phyloP scores from a whole-genome alignment of 805 yeast species.

The Saturnispora bothae region DNA sequence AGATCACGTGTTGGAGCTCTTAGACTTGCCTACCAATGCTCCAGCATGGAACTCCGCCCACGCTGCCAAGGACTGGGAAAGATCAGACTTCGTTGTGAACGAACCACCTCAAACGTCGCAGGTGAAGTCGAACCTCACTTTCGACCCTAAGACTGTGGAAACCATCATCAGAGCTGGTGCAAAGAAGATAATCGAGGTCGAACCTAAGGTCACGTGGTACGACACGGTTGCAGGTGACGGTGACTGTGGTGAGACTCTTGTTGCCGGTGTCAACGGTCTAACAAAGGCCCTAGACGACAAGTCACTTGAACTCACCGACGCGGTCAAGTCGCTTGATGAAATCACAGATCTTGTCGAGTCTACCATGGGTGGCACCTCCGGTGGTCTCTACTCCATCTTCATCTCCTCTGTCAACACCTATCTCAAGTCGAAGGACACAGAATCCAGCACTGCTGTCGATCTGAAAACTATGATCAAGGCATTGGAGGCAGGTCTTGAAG shows the following conservation, averaged over 20 bases:
- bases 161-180: constrained; percentile 39
- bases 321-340: constrained; percentile 50
- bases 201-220: constrained; percentile 73
- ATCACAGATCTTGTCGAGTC: constrained; percentile 74
- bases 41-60: constrained; percentile 66
- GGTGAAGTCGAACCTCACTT: constrained; percentile 18
- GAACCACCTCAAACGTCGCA: constrained; percentile 18
- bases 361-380: constrained; percentile 97
- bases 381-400: constrained; percentile 82
- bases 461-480: constrained; percentile 34
- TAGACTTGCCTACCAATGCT: constrained; percentile 68
- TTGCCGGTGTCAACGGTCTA: constrained; percentile 70
- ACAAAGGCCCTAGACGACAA: constrained; percentile 37
- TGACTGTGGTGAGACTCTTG: constrained; percentile 90
- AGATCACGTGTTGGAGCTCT: constrained; percentile 36
- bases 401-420: constrained; percentile 62
- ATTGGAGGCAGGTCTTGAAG: constrained; percentile 49
- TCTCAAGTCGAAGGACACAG: constrained; percentile 33
- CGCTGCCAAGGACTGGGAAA: constrained; percentile 18
- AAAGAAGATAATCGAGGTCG: constrained; percentile 45
- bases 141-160: constrained; percentile 23
- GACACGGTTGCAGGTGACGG: constrained; percentile 95
- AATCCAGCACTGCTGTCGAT: constrained; percentile 17
- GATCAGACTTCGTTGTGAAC: constrained; percentile 16
- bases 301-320: constrained; percentile 34